Conservation (phyloP, 768 basidiomycete species). For the Suillus alpinus region DNA sequence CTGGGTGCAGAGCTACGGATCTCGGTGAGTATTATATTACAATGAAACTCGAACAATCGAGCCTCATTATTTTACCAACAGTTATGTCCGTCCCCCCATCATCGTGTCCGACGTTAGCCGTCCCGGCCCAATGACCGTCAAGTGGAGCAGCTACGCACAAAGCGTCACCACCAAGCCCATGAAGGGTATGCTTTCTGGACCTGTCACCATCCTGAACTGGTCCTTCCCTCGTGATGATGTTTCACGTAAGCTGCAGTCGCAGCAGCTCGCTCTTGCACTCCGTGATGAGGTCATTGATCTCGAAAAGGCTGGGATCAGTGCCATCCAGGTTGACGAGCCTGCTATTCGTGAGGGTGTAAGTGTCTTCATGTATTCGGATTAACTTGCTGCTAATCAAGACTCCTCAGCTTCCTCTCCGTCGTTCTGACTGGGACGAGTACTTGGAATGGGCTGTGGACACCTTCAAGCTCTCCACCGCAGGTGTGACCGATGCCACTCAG, state of each 20-base stretch:
- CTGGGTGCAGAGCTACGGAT: conserved; percentile 99
- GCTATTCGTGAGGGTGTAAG: conserved; percentile 97
- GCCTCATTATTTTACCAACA: conserved; percentile 23
- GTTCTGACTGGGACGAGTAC: conserved; percentile 94
- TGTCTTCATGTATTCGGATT: conserved; percentile 13
- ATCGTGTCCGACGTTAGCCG: conserved; percentile 98
- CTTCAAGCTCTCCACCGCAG: conserved; percentile 96
- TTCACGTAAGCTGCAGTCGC: conserved; percentile 92
- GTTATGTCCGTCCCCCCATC: conserved; percentile 97
- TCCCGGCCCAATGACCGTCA: conserved; percentile 89
- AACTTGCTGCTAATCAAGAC: conserved; percentile 10
- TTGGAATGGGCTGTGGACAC: conserved; percentile 98
- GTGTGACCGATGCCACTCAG: conserved; percentile 90
- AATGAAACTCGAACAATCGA: conserved; percentile 2
- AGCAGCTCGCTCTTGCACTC: conserved; percentile 96
- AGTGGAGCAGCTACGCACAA: conserved; percentile 96
- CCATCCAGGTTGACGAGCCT: conserved; percentile 99
- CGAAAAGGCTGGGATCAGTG: conserved; percentile 92
- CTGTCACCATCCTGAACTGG: conserved; percentile 99
- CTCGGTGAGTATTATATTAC: conserved; percentile 57
- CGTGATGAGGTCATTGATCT: conserved; percentile 98
- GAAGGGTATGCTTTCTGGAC: conserved; percentile 99
- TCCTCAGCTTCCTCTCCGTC: conserved; percentile 86
- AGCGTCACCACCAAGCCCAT: conserved; percentile 89
- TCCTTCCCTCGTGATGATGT: conserved; percentile 99